Percentiles rank a stretch among this genome's conserved stretches.
Conservation (phyloP, 306 rosid genomes). For the Ziziphus jujuba region DNA sequence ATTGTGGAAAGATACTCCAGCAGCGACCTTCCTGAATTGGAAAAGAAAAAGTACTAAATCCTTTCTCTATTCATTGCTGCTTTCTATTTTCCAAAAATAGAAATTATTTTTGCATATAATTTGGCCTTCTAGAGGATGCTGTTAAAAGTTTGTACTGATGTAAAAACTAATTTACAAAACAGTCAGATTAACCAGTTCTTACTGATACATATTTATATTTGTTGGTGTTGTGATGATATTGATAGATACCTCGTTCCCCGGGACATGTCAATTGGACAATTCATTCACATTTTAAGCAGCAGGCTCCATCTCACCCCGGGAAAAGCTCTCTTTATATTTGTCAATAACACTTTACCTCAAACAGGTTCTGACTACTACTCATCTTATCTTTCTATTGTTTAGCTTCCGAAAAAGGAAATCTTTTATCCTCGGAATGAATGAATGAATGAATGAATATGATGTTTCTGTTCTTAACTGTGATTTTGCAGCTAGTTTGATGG, state of each 20-base stretch:
- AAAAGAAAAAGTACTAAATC: conserved; percentile 63
- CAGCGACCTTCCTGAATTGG: conserved; percentile 64
- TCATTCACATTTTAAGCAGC: conserved; percentile 61
- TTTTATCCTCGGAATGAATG: too few relatives aligned
- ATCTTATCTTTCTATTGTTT: too few relatives aligned
- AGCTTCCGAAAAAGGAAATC: not conserved
- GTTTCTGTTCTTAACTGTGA: not conserved
- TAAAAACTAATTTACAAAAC: too few relatives aligned
- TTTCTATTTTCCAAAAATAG: too few relatives aligned
- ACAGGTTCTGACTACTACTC: conserved; percentile 37
- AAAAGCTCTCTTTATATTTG: conserved; percentile 82
- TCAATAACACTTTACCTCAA: conserved; percentile 71
- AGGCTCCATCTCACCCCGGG: conserved; percentile 65
- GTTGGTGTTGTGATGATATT: too few relatives aligned
- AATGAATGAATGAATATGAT: too few relatives aligned
- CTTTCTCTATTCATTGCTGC: not conserved
- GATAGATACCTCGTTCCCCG: conserved; percentile 77
- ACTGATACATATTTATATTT: too few relatives aligned
- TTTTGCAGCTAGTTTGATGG: conserved; percentile 37
- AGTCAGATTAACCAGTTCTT: too few relatives aligned
- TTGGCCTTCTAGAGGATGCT: too few relatives aligned
- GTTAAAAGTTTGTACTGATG: too few relatives aligned
- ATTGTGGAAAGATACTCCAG: conserved; percentile 58
- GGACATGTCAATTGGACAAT: conserved; percentile 75
- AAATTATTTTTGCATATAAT: too few relatives aligned